A percentile compares a stretch with the other conserved stretches of the same genome.
These are phyloP conservation scores for Mycosphaerella arachidis DNA, from an alignment of 2,329 filamentous ascomycete species.

Conservation along the genomic window DNA sequence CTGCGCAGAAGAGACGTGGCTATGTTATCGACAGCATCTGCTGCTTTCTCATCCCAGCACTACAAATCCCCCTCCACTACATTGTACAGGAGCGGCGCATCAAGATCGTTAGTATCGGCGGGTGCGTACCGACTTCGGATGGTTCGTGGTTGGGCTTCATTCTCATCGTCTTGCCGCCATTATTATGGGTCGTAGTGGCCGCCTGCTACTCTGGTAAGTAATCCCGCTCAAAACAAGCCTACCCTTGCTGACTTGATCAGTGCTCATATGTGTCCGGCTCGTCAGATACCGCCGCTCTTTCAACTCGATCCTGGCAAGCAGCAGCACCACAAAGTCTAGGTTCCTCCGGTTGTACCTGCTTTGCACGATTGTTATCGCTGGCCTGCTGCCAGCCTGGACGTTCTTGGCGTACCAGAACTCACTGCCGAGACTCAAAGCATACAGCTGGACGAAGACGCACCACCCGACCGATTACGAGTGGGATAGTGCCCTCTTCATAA, in stretches of 20 bases:
- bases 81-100: constrained; percentile 58
- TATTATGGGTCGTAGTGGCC: constrained; percentile 50
- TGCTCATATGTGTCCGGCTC: constrained; percentile 57
- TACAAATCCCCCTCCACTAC: constrained; percentile 55
- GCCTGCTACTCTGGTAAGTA: constrained; percentile 55
- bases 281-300: constrained; percentile 57
- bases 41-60: constrained; percentile 52
- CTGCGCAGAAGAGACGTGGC: constrained; percentile 44
- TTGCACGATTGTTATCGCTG: constrained; percentile 46
- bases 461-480: constrained; percentile 39
- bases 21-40: constrained; percentile 50
- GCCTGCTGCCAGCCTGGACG: constrained; percentile 51
- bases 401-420: constrained; percentile 48
- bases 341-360: constrained; percentile 60
- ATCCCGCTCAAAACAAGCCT: background rate
- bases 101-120: constrained; percentile 53
- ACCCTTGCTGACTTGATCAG: constrained; percentile 36
- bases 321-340: constrained; percentile 53
- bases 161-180: constrained; percentile 53
- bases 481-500: constrained; percentile 46
- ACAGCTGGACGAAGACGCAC: constrained; percentile 52
- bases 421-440: constrained; percentile 28
- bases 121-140: constrained; percentile 53
- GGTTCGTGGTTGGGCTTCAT: constrained; percentile 55
- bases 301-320: constrained; percentile 50